Evolutionary conservation across 257 asterid species (phyloP), one percentile per base, ranked within the genome.

Genomic region (Euphrasia confusa): DNA sequence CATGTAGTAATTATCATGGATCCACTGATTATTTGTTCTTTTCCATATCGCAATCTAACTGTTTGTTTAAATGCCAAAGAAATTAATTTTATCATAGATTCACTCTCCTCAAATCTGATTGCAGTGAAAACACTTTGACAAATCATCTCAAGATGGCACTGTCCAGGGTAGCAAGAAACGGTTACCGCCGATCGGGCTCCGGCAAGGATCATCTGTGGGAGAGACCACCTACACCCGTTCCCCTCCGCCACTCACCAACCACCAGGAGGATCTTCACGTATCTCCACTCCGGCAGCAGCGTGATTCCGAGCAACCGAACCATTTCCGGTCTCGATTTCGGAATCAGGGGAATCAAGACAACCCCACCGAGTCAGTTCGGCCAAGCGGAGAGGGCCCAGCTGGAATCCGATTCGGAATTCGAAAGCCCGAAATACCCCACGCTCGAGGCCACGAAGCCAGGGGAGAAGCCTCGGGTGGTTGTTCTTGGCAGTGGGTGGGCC

Each of bases 401-500:
- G 66, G 89, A 75, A 47, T 79, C 91, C 21, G 85, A 85, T 74
- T 72, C 79, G 2, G 90, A 82, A 35, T n/a, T 72, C 10, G 96
- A 82, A 61, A 76, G 61, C 70, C 27, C 59, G n/a, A 79, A 53
- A 59, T 88, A 85, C 78, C 96, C 96, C 5, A 88, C 78, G 4
- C 79, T 91, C 53, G 96, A 84, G 75, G 88, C 96, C 33, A 91
- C 98, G 32, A 91, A 79, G 73, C 88, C 91, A 0, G 88, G 92
- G 0, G 85, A 91, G 60, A 91, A 91, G 84, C 96, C 98, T n/a
- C 72, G 98, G 30, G 95, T 88, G 10, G 98, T 88, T 63, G 95
- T 91, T 61, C 86, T 91, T 52, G 98, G 98, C 13, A 79, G 90
- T 54, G 98, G 98, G 21, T 91, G 98, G 98, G 98, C 92, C 1